Percentiles rank a stretch among this genome's conserved stretches.
Evolutionary conservation across 768 basidiomycete genomes (phyloP).

Genomic region (Lentinula boryana): DNA sequence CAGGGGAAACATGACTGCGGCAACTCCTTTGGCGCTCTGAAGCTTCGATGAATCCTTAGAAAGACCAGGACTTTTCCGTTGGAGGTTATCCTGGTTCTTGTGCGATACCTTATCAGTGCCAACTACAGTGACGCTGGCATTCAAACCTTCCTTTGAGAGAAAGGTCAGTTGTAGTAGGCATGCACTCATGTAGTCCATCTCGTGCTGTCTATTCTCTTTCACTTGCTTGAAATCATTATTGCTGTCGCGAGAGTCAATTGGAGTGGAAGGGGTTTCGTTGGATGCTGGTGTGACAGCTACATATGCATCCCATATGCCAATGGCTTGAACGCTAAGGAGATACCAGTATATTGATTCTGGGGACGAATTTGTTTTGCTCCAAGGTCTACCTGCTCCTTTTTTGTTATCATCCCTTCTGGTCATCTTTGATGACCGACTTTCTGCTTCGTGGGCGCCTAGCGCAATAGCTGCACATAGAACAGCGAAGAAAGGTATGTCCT

Average conservation of each 20-base stretch:
- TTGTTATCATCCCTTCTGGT: not conserved
- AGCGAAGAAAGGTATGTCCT: conserved; percentile 46
- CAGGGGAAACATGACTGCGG: conserved; percentile 30
- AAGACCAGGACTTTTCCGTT: not conserved
- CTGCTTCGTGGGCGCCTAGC: conserved; percentile 34
- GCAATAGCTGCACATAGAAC: conserved; percentile 54
- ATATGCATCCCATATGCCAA: conserved; percentile 36
- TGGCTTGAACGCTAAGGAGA: conserved; percentile 42
- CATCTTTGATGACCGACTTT: not conserved
- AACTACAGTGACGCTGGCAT: conserved; percentile 27
- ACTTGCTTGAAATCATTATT: not conserved
- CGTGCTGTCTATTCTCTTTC: conserved; percentile 29
- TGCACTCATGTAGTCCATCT: conserved; percentile 55
- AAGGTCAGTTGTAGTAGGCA: conserved; percentile 52
- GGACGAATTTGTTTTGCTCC: not conserved
- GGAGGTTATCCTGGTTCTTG: not conserved
- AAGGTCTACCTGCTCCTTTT: not conserved
- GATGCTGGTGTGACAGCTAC: conserved; percentile 1
- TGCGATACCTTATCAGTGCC: not conserved
- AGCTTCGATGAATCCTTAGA: not conserved
- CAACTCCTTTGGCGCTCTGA: not conserved
- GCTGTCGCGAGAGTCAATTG: not conserved
- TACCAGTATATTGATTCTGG: conserved; percentile 27
- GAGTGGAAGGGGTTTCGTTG: not conserved
- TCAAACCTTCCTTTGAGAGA: conserved; percentile 43